Evolutionary conservation across 208 protist species (phyloP), one percentile per base, ranked within the genome.

Genomic region (Novymonas esmeraldas): DNA sequence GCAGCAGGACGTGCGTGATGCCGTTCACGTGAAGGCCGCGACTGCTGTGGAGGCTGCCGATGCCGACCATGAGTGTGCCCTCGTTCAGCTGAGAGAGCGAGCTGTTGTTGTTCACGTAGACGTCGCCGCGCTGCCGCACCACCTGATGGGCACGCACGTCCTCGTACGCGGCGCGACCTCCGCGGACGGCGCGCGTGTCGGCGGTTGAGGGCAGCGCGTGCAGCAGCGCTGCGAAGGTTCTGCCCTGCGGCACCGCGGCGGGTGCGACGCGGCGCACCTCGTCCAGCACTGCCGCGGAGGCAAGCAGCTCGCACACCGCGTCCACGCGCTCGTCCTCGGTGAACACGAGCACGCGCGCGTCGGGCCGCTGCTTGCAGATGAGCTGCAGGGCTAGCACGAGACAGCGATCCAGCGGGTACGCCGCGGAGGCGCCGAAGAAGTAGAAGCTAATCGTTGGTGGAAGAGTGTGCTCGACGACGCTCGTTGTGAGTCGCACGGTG

Each of bases 401-500:
- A 29, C 73, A 78, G 0, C 45, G 24, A 18, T 52, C 63, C 36
- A 95, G 60, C 31, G 92, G 65, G 55, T 87, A 85, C 22, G 10
- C 29, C 20, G 14, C 36, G 31, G 57, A 82, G 9, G 52, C 81
- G 13, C 79, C 63, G 52, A 90, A 92, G 44, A 95, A 92, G 68
- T 95, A 95, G 52, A 95, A 93, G 49, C 54, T 72, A 54, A 95
- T 94, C 4, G 81, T 87, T 9, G 76, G 66, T 7, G 90, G 90
- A 45, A 95, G 85, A 0, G 84, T 86, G 76, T 94, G 88, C 81
- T 96, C 88, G 16, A 92, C 86, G 62, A 96, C 92, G 72, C 88
- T 94, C 26, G 91, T 94, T 5, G 91, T 96, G 22, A 96, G 79
- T 45, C 91, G 88, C 64, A 93, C 87, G 29, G 89, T 88, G 58